A percentile compares a stretch with the other conserved stretches of the same genome.
These are phyloP conservation scores for Lycium ferocissimum DNA, from an alignment of 257 asterid genomes.

Conservation along the genomic window DNA sequence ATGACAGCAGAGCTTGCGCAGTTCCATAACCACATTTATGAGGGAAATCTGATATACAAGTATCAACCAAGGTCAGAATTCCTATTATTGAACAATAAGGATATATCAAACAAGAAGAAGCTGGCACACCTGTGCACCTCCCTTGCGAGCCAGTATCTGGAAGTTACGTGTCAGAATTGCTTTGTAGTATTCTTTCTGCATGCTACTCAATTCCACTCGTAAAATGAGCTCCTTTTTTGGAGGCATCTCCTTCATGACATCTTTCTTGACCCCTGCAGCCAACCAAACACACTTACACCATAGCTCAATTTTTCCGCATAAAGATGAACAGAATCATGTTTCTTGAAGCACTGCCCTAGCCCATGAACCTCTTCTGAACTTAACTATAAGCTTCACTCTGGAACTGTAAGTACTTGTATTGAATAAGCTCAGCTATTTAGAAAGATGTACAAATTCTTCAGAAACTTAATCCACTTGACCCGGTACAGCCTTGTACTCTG, in stretches of 20 bases:
- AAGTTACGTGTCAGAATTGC: conserved; percentile 96
- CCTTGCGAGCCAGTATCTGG: conserved; percentile 93
- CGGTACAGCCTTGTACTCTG: neutral
- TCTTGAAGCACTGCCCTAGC: conserved; percentile 7
- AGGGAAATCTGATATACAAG: conserved; percentile 76
- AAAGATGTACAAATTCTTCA: conserved; percentile 1
- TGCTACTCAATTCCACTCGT: conserved; percentile 95
- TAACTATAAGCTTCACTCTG: conserved; percentile 9
- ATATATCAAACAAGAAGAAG: conserved; percentile 33
- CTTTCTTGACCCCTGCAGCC: conserved; percentile 88
- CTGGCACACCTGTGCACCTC: conserved; percentile 88
- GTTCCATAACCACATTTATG: conserved; percentile 97
- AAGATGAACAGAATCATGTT: neutral
- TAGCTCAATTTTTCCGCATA: neutral
- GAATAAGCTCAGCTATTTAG: neutral
- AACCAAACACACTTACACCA: conserved; percentile 21
- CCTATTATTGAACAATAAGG: conserved; percentile 19
- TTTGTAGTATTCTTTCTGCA: conserved; percentile 95
- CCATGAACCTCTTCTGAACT: neutral
- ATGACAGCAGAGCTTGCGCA: conserved; percentile 98
- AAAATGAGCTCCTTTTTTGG: conserved; percentile 95
- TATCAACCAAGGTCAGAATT: conserved; percentile 35
- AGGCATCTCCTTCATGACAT: conserved; percentile 93
- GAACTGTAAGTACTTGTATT: neutral
- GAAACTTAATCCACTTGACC: conserved; percentile 23